Conservation (phyloP, 1,284 basidiomycete genomes). For the Fomes fomentarius region DNA sequence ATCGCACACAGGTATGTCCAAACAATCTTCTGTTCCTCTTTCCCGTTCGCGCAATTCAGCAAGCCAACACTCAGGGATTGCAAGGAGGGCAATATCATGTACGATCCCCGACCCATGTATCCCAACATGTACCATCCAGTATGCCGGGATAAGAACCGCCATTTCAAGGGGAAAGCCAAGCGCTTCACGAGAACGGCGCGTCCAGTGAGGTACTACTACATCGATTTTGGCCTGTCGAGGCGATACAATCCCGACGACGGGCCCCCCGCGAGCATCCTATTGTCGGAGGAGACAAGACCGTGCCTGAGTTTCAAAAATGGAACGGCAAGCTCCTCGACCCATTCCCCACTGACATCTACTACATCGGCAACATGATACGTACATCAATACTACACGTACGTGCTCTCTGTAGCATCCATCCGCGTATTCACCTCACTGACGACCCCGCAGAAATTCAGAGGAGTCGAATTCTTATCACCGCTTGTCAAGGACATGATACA, state of each 20-base stretch:
- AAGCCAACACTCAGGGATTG: slow-evolving; percentile 38
- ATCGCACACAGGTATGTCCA: slow-evolving; percentile 22
- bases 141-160: background rate
- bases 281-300: slow-evolving; percentile 10
- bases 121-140: slow-evolving; percentile 33
- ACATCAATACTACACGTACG: slow-evolving; percentile 19
- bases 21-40: too few relatives aligned
- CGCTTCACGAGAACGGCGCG: slow-evolving; percentile 29
- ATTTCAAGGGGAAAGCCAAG: slow-evolving; percentile 23
- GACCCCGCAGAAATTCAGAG: background rate
- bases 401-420: background rate
- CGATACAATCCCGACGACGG: slow-evolving; percentile 12
- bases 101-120: slow-evolving; percentile 35
- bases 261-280: slow-evolving; percentile 4
- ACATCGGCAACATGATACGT: slow-evolving; percentile 37
- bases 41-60: background rate
- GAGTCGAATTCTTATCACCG: slow-evolving; percentile 14
- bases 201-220: slow-evolving; percentile 33
- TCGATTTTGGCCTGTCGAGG: slow-evolving; percentile 40
- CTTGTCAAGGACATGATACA: slow-evolving; percentile 23
- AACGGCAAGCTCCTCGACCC: slow-evolving; percentile 25
- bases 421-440: too few relatives aligned
- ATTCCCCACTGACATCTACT: slow-evolving; percentile 34
- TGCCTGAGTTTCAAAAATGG: slow-evolving; percentile 4
- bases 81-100: slow-evolving; percentile 38